Evolutionary conservation across 1,139 yeast species (phyloP).

Genomic region (Debaryomyces psychrophilus): DNA sequence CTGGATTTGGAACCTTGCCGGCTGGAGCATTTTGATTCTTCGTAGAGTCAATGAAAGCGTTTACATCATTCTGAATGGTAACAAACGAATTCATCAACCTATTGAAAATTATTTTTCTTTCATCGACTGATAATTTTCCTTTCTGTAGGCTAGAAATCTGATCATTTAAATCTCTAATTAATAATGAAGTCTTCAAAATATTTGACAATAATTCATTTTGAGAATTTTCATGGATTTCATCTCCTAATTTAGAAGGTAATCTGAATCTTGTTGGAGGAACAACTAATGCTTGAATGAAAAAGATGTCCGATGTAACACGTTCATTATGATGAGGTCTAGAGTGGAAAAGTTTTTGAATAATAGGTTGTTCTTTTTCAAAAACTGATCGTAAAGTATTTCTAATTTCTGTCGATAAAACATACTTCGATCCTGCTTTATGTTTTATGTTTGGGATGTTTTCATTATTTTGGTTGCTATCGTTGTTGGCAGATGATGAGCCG

Average conservation of each 20-base stretch:
- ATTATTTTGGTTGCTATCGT: slow-evolving; percentile 18
- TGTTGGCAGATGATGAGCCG: slow-evolving; percentile 15
- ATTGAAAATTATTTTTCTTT: slow-evolving; percentile 77
- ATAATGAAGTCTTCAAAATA: slow-evolving; percentile 74
- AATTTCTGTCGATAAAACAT: slow-evolving; percentile 84
- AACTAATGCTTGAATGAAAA: slow-evolving; percentile 82
- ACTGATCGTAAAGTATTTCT: slow-evolving; percentile 75
- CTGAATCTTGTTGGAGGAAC: slow-evolving; percentile 98
- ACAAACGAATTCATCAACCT: slow-evolving; percentile 95
- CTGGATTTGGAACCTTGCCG: slow-evolving; percentile 82
- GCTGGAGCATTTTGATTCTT: slow-evolving; percentile 76
- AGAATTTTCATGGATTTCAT: slow-evolving; percentile 90
- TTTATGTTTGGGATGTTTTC: slow-evolving; percentile 46
- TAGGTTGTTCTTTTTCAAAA: slow-evolving; percentile 68
- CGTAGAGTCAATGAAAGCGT: slow-evolving; percentile 89
- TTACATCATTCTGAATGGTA: slow-evolving; percentile 91
- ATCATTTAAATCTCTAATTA: slow-evolving; percentile 87
- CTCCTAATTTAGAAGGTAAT: slow-evolving; percentile 95
- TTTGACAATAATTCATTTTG: slow-evolving; percentile 87
- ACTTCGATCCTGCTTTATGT: slow-evolving; percentile 75
- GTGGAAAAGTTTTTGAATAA: slow-evolving; percentile 69
- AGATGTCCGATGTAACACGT: slow-evolving; percentile 75
- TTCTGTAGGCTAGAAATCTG: slow-evolving; percentile 65
- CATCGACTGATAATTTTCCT: slow-evolving; percentile 61
- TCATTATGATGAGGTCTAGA: slow-evolving; percentile 66